Evolutionary conservation across 805 yeast genomes (phyloP).

Genomic region (Cyberlindnera suaveolens): DNA sequence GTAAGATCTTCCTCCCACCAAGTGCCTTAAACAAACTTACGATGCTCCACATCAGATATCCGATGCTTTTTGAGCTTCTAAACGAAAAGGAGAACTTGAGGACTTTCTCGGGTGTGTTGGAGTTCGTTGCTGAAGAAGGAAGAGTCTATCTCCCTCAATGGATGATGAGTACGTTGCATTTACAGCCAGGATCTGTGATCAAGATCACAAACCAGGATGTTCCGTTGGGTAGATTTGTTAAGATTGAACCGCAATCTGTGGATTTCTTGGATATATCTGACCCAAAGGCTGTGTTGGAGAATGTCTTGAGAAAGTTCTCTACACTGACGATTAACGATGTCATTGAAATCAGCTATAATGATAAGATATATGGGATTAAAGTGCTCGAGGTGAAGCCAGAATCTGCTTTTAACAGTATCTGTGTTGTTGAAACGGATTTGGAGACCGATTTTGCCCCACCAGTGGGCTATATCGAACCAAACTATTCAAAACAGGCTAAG

Average conservation of each 20-base stretch:
- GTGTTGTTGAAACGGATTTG: slow-evolving; percentile 94
- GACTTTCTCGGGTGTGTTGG: slow-evolving; percentile 93
- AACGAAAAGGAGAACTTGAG: slow-evolving; percentile 54
- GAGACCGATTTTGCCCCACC: slow-evolving; percentile 99
- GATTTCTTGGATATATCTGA: slow-evolving; percentile 91
- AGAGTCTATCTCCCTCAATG: slow-evolving; percentile 91
- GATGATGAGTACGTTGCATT: slow-evolving; percentile 79
- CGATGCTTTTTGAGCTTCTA: slow-evolving; percentile 83
- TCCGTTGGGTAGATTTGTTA: slow-evolving; percentile 83
- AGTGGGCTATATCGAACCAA: slow-evolving; percentile 95
- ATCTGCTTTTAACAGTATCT: slow-evolving; percentile 56
- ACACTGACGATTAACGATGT: slow-evolving; percentile 81
- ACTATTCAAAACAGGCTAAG: slow-evolving; percentile 33
- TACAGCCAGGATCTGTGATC: slow-evolving; percentile 76
- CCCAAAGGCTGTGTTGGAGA: slow-evolving; percentile 94
- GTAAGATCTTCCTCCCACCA: slow-evolving; percentile 92
- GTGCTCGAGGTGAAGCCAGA: slow-evolving; percentile 87
- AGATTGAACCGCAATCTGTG: slow-evolving; percentile 90
- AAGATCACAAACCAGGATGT: slow-evolving; percentile 72
- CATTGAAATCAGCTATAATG: slow-evolving; percentile 80
- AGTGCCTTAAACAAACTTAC: slow-evolving; percentile 85
- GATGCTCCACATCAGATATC: slow-evolving; percentile 87
- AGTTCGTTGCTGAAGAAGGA: slow-evolving; percentile 96
- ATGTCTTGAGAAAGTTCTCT: slow-evolving; percentile 83
- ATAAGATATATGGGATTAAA: slow-evolving; percentile 67